Conservation (phyloP, 495 filamentous ascomycete species). For the Hyaloscypha variabilis region DNA sequence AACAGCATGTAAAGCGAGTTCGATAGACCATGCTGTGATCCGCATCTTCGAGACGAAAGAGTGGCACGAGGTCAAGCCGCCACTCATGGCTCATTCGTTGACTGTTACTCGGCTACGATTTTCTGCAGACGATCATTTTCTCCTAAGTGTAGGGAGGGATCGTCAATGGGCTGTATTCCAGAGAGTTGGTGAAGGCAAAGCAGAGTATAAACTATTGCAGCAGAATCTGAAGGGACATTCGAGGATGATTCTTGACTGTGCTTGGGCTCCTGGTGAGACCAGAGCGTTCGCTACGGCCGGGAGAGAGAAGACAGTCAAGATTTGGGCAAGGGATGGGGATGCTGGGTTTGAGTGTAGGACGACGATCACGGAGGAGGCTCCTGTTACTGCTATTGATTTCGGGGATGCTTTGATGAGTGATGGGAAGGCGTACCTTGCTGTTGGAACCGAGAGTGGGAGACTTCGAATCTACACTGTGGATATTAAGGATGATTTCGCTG, state of each 20-base stretch:
- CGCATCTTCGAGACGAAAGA: conserved; percentile 81
- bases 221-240: conserved; percentile 83
- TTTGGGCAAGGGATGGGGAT: conserved; percentile 62
- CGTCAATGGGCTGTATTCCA: conserved; percentile 85
- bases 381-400: conserved; percentile 82
- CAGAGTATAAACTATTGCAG: conserved; percentile 54
- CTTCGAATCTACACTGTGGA: conserved; percentile 46
- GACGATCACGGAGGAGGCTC: conserved; percentile 55
- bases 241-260: conserved; percentile 84
- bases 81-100: conserved; percentile 77
- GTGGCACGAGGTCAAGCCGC: conserved; percentile 87
- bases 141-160: conserved; percentile 91
- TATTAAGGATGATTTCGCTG: conserved; percentile 39
- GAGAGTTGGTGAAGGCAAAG: conserved; percentile 32
- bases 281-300: conserved; percentile 81
- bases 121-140: conserved; percentile 67
- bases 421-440: conserved; percentile 51
- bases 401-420: conserved; percentile 28
- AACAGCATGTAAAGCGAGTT: conserved; percentile 92
- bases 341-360: conserved; percentile 48
- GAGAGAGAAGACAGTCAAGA: conserved; percentile 81
- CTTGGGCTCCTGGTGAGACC: conserved; percentile 67
- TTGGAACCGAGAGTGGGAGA: conserved; percentile 65
- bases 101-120: conserved; percentile 84
- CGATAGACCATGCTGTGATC: conserved; percentile 91